Evolutionary conservation across 805 yeast genomes (phyloP), one percentile per base, ranked within the genome.

Genomic region (Spathaspora arborariae): DNA sequence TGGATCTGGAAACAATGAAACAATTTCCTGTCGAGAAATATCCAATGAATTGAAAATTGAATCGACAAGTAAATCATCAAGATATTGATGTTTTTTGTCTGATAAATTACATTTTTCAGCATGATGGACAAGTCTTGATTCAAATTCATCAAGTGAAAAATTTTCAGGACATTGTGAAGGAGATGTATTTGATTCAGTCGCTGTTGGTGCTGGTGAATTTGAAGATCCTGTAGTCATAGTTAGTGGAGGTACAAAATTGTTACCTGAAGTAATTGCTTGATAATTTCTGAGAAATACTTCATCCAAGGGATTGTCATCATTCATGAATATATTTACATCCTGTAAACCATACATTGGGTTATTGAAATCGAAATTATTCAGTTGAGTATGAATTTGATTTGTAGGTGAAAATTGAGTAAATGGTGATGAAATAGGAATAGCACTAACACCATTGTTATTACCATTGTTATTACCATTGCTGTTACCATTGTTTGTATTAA

Each of bases 281-380:
- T 39, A 39, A 13, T 37, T 37, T 10, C 54, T 49, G 15, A 56
- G 42, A 41, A 71, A 56, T 4, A 63, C 56, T 16, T 69, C 74
- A 42, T 70, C 76, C 22, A 72, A 52, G 0, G 76, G 76, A 44
- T 72, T 72, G 22, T 59, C 62, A 35, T 55, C 64, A 47, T 60
- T 67, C 51, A 56, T 64, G 46, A 72, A 71, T 15, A 67, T 62
- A 46, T 67, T 66, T n/a, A 62, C 57, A 37, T 71, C 73, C 26
- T 62, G 72, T n/a, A 67, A 55, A 4, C 64, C 68, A 27, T 62
- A 55, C 18, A 20, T 27, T 22, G 16, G 45, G 35, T 52, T 49
- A 33, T 48, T 45, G 39, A 49, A 30, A 15, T 30, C 35, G n/a
- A 30, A 30, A 30, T 30, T 30, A 15, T 37, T 37, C 10, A 20